Evolutionary conservation across 257 asterid species (phyloP), one percentile per base, ranked within the genome.

Genomic region (Solanum rostratum): DNA sequence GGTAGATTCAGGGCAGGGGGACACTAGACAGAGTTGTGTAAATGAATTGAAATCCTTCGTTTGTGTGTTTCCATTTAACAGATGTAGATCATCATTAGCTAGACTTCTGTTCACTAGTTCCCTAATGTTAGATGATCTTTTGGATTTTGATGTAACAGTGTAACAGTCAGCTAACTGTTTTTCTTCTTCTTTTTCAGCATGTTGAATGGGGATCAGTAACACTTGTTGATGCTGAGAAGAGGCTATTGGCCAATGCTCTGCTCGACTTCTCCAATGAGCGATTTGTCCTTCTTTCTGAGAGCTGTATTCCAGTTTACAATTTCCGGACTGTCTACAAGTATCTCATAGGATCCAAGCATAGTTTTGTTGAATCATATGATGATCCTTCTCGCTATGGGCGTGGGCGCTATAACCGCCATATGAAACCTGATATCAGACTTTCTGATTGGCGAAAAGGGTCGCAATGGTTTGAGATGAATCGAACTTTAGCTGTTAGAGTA

Each of bases 391-490:
- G 98, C 39, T 92, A 92, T 22, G 99, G 99, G 9, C 96, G 97
- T 3, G 99, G 99, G 11, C 97, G 98, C 55, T 95, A 95, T 91
- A 97, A 86, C 88, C 92, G 92, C 18, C 87, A 92, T 79, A 97
- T 97, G 98, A 53, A 49, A 43, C 98, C 99, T 7, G 83, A 92
- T 68, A 88, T 97, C 74, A 86, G 33, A n/a, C 96, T 92, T 52
- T 57, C 87, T 41, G 97, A 97, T 19, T 97, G 99, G 99, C 90
- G 97, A 78, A 97, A 97, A 92, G 99, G 99, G 16, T 97, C 99
- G 2, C 97, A 95, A 20, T 97, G 99, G 99, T 95, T 97, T 14
- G 99, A 97, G 90, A 89, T 95, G 86, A 93, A 92, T 19, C 97
- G 99, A 1, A 50, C 84, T 41, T 68, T 97, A 70, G 99, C 99